phyloP scores from a whole-genome alignment of 176 grass and related monocot species.

The Phoenix roebelenii region DNA sequence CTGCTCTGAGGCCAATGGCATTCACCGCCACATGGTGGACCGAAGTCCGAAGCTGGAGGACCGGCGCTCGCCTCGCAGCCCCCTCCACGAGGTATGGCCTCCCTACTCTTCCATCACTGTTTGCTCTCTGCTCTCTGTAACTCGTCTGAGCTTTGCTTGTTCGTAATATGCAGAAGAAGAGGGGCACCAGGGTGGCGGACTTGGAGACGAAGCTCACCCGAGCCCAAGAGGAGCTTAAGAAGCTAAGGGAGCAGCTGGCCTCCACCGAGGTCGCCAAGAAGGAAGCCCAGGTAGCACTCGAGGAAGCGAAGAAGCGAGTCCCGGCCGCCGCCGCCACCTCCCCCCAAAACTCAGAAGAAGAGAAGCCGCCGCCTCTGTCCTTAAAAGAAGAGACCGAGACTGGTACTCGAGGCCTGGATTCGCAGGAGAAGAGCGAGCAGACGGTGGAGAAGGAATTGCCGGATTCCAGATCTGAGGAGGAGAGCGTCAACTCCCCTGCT shows the following conservation, averaged over 20 bases:
- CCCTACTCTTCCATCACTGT: not conserved
- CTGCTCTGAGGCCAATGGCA: conserved; percentile 14
- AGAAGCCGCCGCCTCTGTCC: not conserved
- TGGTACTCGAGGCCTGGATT: not conserved
- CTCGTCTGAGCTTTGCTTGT: too few species aligned
- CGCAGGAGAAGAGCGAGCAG: not conserved
- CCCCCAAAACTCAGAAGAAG: conserved; percentile 6
- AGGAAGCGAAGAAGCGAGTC: not conserved
- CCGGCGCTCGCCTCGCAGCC: conserved; percentile 40
- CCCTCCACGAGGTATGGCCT: conserved; percentile 51
- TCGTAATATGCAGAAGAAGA: conserved; percentile 8
- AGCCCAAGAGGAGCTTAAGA: conserved; percentile 3
- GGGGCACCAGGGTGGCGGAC: not conserved
- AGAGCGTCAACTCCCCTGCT: not conserved
- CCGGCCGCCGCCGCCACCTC: not conserved
- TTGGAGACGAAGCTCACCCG: conserved; percentile 1
- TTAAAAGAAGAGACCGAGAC: not conserved
- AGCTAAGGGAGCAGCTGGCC: not conserved
- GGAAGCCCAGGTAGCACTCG: conserved; percentile 16
- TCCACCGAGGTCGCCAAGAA: not conserved
- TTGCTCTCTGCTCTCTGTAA: not conserved
- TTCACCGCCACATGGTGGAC: conserved; percentile 22
- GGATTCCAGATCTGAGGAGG: not conserved
- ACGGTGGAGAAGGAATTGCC: not conserved
- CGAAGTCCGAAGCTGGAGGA: conserved; percentile 69